phyloP scores from a whole-genome alignment of 331 rosid species.

The Dryas integrifolia region DNA sequence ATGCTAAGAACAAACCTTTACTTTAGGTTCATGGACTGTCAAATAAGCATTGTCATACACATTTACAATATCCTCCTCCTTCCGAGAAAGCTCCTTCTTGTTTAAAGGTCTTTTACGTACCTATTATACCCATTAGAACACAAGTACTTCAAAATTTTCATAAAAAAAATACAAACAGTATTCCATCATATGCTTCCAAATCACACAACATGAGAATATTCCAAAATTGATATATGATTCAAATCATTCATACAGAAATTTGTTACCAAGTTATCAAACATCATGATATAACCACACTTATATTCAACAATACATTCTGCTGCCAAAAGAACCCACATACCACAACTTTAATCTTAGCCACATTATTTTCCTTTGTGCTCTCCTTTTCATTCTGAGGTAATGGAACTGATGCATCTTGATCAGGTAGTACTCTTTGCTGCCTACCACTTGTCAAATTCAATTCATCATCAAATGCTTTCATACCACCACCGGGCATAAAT shows the following conservation, averaged over 20 bases:
- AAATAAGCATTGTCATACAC: slow-evolving; percentile 62
- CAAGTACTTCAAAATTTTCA: background rate
- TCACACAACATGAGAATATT: background rate
- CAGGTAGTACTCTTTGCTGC: slow-evolving; percentile 63
- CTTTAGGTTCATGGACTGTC: slow-evolving; percentile 84
- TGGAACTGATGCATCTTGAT: slow-evolving; percentile 51
- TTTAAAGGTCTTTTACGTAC: slow-evolving; percentile 94
- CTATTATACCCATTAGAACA: slow-evolving; percentile 40
- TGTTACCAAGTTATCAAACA: slow-evolving; percentile 1
- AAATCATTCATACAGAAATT: background rate
- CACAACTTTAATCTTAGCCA: slow-evolving; percentile 98
- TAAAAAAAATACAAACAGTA: background rate
- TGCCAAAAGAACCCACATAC: slow-evolving; percentile 44
- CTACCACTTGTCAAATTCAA: slow-evolving; percentile 46
- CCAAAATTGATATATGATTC: background rate
- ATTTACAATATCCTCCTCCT: slow-evolving; percentile 88
- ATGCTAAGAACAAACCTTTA: slow-evolving; percentile 58
- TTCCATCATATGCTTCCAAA: slow-evolving; percentile 1
- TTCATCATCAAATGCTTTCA: slow-evolving; percentile 59
- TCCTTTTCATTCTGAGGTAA: slow-evolving; percentile 64
- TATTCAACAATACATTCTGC: background rate
- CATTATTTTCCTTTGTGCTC: slow-evolving; percentile 70
- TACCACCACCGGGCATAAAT: slow-evolving; percentile 78
- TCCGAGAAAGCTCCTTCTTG: slow-evolving; percentile 84
- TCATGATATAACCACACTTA: background rate